These are phyloP conservation scores for Aspergillus japonicus DNA, from an alignment of 2,329 filamentous ascomycete species.

Conservation along the genomic window DNA sequence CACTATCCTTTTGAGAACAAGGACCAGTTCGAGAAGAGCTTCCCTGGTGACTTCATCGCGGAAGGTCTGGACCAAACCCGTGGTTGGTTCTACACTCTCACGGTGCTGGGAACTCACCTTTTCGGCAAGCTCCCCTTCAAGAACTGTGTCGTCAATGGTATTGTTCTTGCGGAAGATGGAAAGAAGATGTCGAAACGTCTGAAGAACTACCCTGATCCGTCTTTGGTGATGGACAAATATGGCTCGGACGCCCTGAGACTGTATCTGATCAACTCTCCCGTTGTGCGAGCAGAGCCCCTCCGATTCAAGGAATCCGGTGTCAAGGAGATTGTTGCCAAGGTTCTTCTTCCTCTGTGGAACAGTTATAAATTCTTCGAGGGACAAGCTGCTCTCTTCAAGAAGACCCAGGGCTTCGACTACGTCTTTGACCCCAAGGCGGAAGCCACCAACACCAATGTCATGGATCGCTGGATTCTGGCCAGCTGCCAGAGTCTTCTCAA, in stretches of 20 bases:
- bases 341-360: constrained; percentile 90
- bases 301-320: constrained; percentile 90
- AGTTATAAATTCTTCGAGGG: constrained; percentile 95
- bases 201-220: constrained; percentile 93
- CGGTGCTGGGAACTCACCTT: constrained; percentile 83
- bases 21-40: constrained; percentile 74
- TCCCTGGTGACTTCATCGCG: constrained; percentile 91
- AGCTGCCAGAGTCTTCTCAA: constrained; percentile 86
- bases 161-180: constrained; percentile 88
- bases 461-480: constrained; percentile 94
- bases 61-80: constrained; percentile 91
- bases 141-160: constrained; percentile 95
- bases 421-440: constrained; percentile 74
- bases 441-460: constrained; percentile 79
- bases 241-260: constrained; percentile 88
- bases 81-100: constrained; percentile 94
- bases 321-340: constrained; percentile 91
- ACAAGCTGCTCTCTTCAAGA: constrained; percentile 82
- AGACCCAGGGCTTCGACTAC: constrained; percentile 74
- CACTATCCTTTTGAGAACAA: constrained; percentile 92
- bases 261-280: constrained; percentile 96
- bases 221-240: constrained; percentile 78
- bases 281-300: constrained; percentile 85
- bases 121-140: constrained; percentile 85
- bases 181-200: constrained; percentile 99